Base-by-base conservation (phyloP, 805 yeast genomes). In the Teunomyces lycoperdinae region DNA sequence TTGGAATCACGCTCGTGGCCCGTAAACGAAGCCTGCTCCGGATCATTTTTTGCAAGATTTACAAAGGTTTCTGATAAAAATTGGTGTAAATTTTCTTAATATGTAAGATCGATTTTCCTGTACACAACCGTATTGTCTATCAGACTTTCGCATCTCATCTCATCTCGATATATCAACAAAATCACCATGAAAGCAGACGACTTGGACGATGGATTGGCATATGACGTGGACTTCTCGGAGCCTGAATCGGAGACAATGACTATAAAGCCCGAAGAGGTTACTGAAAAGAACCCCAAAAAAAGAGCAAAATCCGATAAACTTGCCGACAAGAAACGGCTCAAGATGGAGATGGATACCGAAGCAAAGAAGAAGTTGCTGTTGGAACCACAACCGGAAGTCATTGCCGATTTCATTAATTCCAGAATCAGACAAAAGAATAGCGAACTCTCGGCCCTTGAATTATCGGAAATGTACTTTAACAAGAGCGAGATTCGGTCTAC, bases 201-300 rank as follows among this genome's bases (percentile, higher is more conserved):
- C 50, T 71, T 89, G 49, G 91, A 87, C 44, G 96, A 88, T 61
- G 92, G 89, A 2, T 69, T 89, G 43, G 85, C 76, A 3, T 87
- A 86, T 59, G 76, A 73, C 4, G 71, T 79, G 20, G 79, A 77
- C 34, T 56, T 67, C 27, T 61, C 66, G n/a, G 57, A 54, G 13
- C 46, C 52, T 8, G 58, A 47, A 28, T 46, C 42, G 30, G 57
- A 50, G 10, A 47, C 32, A 9, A 50, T 46, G 17, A 48, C 45
- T 3, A 50, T 16, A 63, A 36, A 38, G 7, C 44, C 40, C 4
- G 51, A 48, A n/a, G 35, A 42, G 41, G 45, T 33, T 11, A 49
- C 45, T 4, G 46, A 36, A 36, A 29, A 46, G 38, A 52, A 54
- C 32, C 60, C 60, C 52, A 62, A 63, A 47, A 53, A 63, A 38